A percentile compares a stretch with the other conserved stretches of the same genome.
Conservation (phyloP, 257 asterid genomes). For the Eucommia ulmoides region DNA sequence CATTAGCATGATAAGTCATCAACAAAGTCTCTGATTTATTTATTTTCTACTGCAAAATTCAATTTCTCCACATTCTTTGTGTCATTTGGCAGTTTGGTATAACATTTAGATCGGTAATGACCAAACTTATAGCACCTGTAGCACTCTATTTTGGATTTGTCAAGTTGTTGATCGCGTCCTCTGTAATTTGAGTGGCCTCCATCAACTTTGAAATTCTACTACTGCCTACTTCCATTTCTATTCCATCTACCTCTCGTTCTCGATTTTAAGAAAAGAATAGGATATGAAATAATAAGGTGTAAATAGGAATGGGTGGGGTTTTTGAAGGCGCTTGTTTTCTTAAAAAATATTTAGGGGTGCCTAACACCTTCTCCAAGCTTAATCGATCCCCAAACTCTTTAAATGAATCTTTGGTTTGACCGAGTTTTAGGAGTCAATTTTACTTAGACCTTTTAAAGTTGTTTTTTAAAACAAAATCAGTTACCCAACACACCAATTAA, state of each 20-base stretch:
- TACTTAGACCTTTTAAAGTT: too few species aligned
- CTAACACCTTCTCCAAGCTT: too few species aligned
- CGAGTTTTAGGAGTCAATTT: too few species aligned
- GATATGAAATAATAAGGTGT: too few species aligned
- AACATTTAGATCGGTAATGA: background rate
- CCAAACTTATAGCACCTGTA: background rate
- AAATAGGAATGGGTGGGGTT: too few species aligned
- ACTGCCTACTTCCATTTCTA: background rate
- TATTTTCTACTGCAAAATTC: slow-evolving; percentile 3
- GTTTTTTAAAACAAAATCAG: too few species aligned
- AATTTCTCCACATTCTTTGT: background rate
- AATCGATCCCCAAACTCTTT: too few species aligned
- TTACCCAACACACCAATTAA: too few species aligned
- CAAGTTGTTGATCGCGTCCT: background rate
- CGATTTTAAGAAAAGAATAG: too few species aligned
- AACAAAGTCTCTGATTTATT: background rate
- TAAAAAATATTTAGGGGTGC: too few species aligned
- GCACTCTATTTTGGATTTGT: background rate
- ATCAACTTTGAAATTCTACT: background rate
- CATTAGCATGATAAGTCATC: background rate
- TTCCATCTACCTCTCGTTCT: background rate
- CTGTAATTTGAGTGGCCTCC: background rate
- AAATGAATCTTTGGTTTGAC: too few species aligned
- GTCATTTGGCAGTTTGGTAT: background rate
- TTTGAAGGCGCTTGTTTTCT: too few species aligned